Conservation (phyloP, 139 green algal genomes). For the Picochlorum sp. region DNA sequence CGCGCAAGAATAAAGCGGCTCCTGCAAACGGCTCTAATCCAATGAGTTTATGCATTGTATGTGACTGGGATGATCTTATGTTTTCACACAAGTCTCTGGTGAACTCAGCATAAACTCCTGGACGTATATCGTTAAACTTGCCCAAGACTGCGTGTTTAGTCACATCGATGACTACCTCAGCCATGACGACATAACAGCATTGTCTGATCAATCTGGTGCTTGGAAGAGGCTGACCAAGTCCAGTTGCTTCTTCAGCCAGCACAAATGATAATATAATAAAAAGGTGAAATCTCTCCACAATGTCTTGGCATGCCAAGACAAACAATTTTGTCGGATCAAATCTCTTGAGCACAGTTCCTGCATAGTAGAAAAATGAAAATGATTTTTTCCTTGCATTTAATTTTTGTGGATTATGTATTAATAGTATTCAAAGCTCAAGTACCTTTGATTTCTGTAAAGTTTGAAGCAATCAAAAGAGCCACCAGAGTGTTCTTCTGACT, state of each 20-base stretch:
- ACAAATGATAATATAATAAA: conserved; percentile 66
- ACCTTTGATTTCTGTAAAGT: conserved; percentile 91
- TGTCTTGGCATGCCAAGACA: conserved; percentile 59
- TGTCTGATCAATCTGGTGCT: conserved; percentile 25
- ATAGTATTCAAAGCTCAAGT: too few relatives aligned
- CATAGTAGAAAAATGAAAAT: too few relatives aligned
- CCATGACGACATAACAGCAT: conserved; percentile 28
- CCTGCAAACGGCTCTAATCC: conserved; percentile 60
- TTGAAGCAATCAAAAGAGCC: conserved; percentile 74
- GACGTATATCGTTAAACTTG: conserved; percentile 81
- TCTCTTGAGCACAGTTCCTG: conserved; percentile 61
- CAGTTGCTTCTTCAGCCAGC: conserved; percentile 68
- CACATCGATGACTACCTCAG: conserved; percentile 66
- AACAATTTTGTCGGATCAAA: conserved; percentile 52
- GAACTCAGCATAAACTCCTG: conserved; percentile 71
- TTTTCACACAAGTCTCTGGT: conserved; percentile 63
- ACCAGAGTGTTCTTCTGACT: conserved; percentile 59
- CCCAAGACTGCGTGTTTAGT: conserved; percentile 82
- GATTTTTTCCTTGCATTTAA: too few relatives aligned
- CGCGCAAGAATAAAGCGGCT: conserved; percentile 53
- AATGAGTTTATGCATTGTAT: conserved; percentile 45
- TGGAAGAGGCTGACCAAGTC: conserved; percentile 5
- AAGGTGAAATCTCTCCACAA: conserved; percentile 81
- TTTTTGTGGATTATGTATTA: too few relatives aligned
- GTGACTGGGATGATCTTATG: conserved; percentile 32